A percentile compares a stretch with the other conserved stretches of the same genome.
Conservation (phyloP, 257 asterid species). For the Ilex asprella region DNA sequence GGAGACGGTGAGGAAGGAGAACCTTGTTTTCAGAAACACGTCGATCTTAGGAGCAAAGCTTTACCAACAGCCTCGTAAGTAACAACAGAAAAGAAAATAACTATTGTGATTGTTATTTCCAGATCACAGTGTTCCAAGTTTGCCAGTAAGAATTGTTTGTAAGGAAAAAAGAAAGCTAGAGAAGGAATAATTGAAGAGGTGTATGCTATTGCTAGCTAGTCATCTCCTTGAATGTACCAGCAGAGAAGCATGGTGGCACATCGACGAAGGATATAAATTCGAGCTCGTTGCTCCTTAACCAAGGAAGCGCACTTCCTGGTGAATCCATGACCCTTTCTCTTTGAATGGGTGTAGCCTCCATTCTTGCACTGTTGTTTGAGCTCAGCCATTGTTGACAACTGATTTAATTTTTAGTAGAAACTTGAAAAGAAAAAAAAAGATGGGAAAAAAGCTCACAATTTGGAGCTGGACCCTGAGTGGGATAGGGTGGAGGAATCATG, state of each 20-base stretch:
- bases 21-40: no score
- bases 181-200: constrained; percentile 1
- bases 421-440: neutral
- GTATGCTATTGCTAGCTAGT: constrained; percentile 11
- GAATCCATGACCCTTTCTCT: constrained; percentile 39
- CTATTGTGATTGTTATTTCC: no score
- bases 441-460: constrained; percentile 53
- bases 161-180: neutral
- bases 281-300: constrained; percentile 66
- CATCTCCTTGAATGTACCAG: constrained; percentile 74
- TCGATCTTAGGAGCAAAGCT: no score
- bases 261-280: constrained; percentile 76
- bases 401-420: neutral
- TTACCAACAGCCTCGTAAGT: no score
- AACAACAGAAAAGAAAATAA: no score
- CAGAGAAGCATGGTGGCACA: constrained; percentile 85
- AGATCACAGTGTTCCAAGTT: no score
- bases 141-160: no score
- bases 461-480: constrained; percentile 60
- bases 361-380: constrained; percentile 10
- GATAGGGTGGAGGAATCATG: constrained; percentile 12
- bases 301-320: constrained; percentile 63
- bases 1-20: no score
- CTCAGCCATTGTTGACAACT: constrained; percentile 20
- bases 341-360: constrained; percentile 10